Evolutionary conservation across 176 grass and related monocot species (phyloP), one percentile per base, ranked within the genome.

Genomic region (Cenchrus fungigraminus): DNA sequence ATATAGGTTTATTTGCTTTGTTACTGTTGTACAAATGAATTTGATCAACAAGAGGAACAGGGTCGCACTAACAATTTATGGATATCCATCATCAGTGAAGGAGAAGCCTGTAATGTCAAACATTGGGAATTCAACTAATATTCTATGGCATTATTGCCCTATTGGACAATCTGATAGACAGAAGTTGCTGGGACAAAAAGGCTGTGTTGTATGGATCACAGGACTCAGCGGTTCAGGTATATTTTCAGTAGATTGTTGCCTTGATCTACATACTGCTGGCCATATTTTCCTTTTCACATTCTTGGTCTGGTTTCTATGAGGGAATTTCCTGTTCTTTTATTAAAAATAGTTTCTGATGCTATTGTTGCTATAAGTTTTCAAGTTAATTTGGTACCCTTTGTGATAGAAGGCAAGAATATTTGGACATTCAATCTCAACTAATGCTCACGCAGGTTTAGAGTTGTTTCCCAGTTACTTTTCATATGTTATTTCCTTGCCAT

Each of bases 131-230:
- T 89, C 94, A 46, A 97, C 91, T 22, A 97, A 97, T 70, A 94
- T 97, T 84, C 78, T 91, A 53, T 97, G 94, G 94, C 91, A 97
- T 76, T 86, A 94, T 44, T 97, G 94, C 68, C 91, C 81, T 5
- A 88, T 94, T 80, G 89, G 91, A 56, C 89, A 87, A 69, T 9
- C 69, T 31, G 89, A 91, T 65, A 76, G 89, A 49, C 89, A 91
- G 76, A 90, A 86, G 1, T 88, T 97, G 74, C 84, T 97, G 60
- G 87, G 88, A 68, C 91, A 97, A 55, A 97, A 94, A 79, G 94
- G 94, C 65, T 97, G 91, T 79, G 91, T 97, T 51, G 90, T 97
- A 65, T 97, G 94, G 94, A 97, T 97, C 79, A 97, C 94, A 79
- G 94, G 94, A 71, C 89, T 97, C 65, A 97, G 94, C 71, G 91